A percentile compares a stretch with the other conserved stretches of the same genome.
Evolutionary conservation across 768 basidiomycete species (phyloP).

Genomic region (Mrakia frigida): DNA sequence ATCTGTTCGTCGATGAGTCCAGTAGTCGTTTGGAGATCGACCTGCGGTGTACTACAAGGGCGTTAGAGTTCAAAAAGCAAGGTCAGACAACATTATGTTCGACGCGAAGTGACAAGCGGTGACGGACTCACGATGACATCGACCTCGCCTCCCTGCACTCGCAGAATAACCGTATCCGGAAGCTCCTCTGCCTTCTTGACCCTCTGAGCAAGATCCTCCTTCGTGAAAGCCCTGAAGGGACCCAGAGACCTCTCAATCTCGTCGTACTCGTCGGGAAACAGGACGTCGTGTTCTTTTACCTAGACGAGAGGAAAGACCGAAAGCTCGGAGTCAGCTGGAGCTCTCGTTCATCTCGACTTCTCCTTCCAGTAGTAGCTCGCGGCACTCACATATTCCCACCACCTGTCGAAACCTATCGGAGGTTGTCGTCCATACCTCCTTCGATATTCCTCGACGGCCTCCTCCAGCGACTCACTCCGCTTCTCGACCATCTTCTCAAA

Average conservation of each 20-base stretch:
- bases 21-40: conserved; percentile 16
- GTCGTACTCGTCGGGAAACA: conserved; percentile 40
- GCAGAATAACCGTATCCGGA: conserved; percentile 14
- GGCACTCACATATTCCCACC: conserved; percentile 37
- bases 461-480: conserved; percentile 42
- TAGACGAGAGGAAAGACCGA: conserved; percentile 11
- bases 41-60: not conserved
- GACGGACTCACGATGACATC: not conserved
- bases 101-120: not conserved
- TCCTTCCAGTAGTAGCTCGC: too few relatives aligned
- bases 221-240: conserved; percentile 39
- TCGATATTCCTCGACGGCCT: conserved; percentile 45
- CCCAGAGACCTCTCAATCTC: conserved; percentile 39
- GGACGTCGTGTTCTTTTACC: conserved; percentile 36
- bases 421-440: conserved; percentile 44
- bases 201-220: conserved; percentile 35
- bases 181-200: conserved; percentile 31
- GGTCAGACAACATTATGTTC: too few relatives aligned
- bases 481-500: conserved; percentile 44
- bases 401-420: conserved; percentile 47
- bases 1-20: conserved; percentile 30
- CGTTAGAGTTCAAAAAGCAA: not conserved
- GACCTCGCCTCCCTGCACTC: conserved; percentile 2
- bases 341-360: not conserved
- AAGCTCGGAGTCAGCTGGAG: not conserved